Evolutionary conservation across 306 rosid genomes (phyloP), one percentile per base, ranked within the genome.

Genomic region (Gillenia trifoliata): DNA sequence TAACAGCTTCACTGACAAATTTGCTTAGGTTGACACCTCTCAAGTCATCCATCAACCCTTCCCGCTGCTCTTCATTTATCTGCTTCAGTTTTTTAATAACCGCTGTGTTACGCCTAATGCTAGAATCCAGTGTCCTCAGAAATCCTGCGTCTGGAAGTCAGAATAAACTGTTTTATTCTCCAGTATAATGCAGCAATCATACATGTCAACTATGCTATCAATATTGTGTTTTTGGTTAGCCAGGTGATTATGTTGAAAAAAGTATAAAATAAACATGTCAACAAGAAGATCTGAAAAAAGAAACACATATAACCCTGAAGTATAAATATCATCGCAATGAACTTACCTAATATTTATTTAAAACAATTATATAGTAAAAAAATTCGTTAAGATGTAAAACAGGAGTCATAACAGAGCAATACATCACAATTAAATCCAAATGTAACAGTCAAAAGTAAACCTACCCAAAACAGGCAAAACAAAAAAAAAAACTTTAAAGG

Each of bases 1-100:
- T 75, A 71, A 95, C 98, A 45, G 99, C 99, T 88, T 95, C 99
- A 74, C 97, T 95, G 62, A 92, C 99, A 89, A 95, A 95, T 89
- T 95, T 95, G 86, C 97, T 95, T 56, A 95, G 85, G 83, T 95
- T 95, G 84, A 95, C 97, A 90, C 78, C 77, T 75, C 86, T 88
- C 78, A 95, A 80, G 25, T 95, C 99, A 16, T 95, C 99, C 86
- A 90, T 88, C 83, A 92, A 82, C 45, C 93, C 83, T 73, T 90
- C 99, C 23, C 97, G 89, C 80, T 86, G 99, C 86, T 95, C 99
- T 80, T 95, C 98, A 80, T 92, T 95, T 64, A 92, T 95, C 85
- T 87, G 99, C 89, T 90, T 95, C 79, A 95, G 89, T 73, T 95
- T 95, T 87, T 95, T 95, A 59, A 92, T 95, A 79, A 95, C 91